Base-by-base conservation (phyloP, 139 green algal genomes). In the Volvox reticuliferus region DNA sequence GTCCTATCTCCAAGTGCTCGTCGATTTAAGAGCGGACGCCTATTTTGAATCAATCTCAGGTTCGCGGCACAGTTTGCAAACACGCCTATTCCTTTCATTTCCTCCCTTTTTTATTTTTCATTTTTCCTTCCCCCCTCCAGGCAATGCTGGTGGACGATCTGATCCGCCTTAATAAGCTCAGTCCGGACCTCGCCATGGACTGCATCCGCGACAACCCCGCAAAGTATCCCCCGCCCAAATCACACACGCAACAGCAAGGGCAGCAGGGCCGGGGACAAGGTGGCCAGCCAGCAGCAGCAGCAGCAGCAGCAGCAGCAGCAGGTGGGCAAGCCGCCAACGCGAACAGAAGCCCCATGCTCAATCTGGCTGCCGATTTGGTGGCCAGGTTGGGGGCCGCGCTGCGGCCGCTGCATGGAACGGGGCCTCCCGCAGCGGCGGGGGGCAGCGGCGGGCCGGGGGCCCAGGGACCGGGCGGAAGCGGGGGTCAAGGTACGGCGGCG, bases 81-180 rank as follows among this genome's bases (percentile, higher is more conserved):
- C 44, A 55, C 44, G 5, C 44, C 5, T 55, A 5, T 55, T 55
- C 5, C 9, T 55, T 55, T 9, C 9, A 5, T 55, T 9, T 55
- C 9, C 44, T 55, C 12, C 61, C 17, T 12, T 12, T 24, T 75
- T 61, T 35, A 3, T 1, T 35, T 61, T 55, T 12, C 6, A 24
- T 12, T 12, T 73, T 28, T 28, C 12, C 65, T 73, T 17, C 62
- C 62, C 62, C 62, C 16, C 5, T 12, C 17, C 63, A 85, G 86
- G 55, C 86, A 14, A 17, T 90, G 55, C 30, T 90, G 50, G 86
- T 77, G 22, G 86, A 84, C 61, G 86, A 90, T 76, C 21, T 90
- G 22, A 17, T 35, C 55, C 86, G 75, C 9, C 86, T 90, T 24
- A 20, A 90, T 33, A 1, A 17, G 24, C 55, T 90, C 24, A 32